Evolutionary conservation across 352 stramenopile species (phyloP), one percentile per base, ranked within the genome.

Genomic region (Pythium phragmiticola): DNA sequence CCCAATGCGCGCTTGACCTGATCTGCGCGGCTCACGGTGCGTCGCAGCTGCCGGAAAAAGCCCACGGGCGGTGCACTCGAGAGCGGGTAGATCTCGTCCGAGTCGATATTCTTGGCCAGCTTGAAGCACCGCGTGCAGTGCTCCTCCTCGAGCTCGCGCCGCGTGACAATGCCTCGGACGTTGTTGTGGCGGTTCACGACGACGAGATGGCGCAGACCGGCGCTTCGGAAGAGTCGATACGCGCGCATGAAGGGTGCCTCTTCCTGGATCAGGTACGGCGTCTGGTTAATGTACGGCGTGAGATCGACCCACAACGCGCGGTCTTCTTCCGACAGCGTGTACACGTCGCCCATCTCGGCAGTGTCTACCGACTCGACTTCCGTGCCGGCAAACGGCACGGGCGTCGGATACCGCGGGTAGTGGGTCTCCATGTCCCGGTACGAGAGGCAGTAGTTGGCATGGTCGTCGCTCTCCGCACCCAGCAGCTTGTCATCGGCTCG

Each of bases 271-370:
- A 95, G 88, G 63, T 98, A 98, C 54, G 96, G 95, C 39, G 95
- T 97, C 56, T 97, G 96, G 81, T 99, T 98, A 57, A 98, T 98
- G 77, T 99, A 99, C 1, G 97, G 96, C 47, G 96, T 90, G 30
- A 99, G 77, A 69, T 99, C 95, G 36, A 99, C 79, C 88, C 92
- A 98, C 55, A 94, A 77, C 34, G 89, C 88, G 9, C 95, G 75
- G 57, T 99, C 93, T 52, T 89, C 85, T 28, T 89, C 75, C 16
- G 70, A 74, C 14, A 95, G 57, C 14, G 78, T 87, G 54, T 89
- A 89, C 28, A 69, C 36, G 14, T 74, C 39, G 19, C 63, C 63
- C 7, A 52, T 7, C n/a, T 75, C 64, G 4, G 41, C 41, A 0
- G 39, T 55, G n/a, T 68, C 63, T 19, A 86, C 46, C 28, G 75